Conservation (phyloP, 257 asterid species). For the Oldenlandia corymbosa region DNA sequence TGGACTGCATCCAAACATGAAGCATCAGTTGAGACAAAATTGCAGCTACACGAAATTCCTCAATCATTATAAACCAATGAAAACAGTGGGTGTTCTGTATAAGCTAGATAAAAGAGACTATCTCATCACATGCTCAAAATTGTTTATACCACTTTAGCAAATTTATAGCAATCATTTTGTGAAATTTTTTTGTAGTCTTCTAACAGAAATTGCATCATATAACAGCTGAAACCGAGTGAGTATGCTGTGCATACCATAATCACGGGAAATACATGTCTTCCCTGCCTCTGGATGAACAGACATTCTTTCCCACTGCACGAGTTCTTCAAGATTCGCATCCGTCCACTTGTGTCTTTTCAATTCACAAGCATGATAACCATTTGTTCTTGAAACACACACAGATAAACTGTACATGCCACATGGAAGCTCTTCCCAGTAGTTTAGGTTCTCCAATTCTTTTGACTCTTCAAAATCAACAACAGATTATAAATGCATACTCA, state of each 20-base stretch:
- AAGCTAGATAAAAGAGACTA: background rate
- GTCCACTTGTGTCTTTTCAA: slow-evolving; percentile 75
- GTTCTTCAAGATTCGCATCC: slow-evolving; percentile 50
- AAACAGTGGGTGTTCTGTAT: background rate
- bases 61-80: background rate
- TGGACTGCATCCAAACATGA: slow-evolving; percentile 25
- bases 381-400: slow-evolving; percentile 27
- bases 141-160: background rate
- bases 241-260: slow-evolving; percentile 23
- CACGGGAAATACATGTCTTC: slow-evolving; percentile 22
- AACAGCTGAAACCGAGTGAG: slow-evolving; percentile 18
- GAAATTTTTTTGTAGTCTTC: slow-evolving; percentile 30
- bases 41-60: background rate
- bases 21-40: slow-evolving; percentile 21
- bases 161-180: slow-evolving; percentile 1
- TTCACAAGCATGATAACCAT: slow-evolving; percentile 37
- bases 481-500: slow-evolving; percentile 5
- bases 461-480: slow-evolving; percentile 40
- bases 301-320: slow-evolving; percentile 81
- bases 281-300: slow-evolving; percentile 51
- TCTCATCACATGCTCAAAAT: background rate
- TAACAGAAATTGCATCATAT: slow-evolving; percentile 21
- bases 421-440: slow-evolving; percentile 93
- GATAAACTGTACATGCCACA: slow-evolving; percentile 85
- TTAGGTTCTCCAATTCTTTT: slow-evolving; percentile 32